Evolutionary conservation across 129 eudicot species (phyloP), one percentile per base, ranked within the genome.

Genomic region (Tagetes patula): DNA sequence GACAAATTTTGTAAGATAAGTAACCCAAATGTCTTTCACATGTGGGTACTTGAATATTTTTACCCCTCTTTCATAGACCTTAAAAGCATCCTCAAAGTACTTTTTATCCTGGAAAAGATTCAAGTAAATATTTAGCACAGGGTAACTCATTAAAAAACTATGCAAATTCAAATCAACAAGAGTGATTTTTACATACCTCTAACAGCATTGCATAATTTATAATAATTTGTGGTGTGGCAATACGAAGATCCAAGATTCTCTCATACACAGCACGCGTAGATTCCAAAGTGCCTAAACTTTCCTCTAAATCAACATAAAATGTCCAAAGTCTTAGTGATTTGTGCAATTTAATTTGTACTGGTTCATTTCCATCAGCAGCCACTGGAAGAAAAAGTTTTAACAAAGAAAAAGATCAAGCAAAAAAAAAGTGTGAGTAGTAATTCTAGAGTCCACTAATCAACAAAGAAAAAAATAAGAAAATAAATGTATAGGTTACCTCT

Each of bases 361-460:
- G 99, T 85, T 88, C 96, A 74, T 83, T 84, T 50, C 97, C 97
- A 86, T 90, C 97, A 78, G 97, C 97, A 82, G 97, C 99, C 81
- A 90, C 99, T 94, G 95, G 20, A 70, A 36, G 31, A 54, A 20
- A 77, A 59, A 59, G 11, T 13, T 56, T 33, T 40, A 27, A 42
- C 67, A 34, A 27, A 9, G 27, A 67, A 30, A 76, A 1, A 47
- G 2, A 8, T 10, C n/a, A 27, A 34, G 14, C 1, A 59, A 8
- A 13, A 13, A 43, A 45, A 34, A 2, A 56, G 14, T 45, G 70
- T 77, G 20, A 76, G 61, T 56, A 11, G 45, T 65, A 31, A 50
- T 30, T 65, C 65, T 31, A 65, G 73, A 8, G 33, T 41, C 33
- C 45, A 65, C 7, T 2, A 1, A 5, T 3, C 64, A 60, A 36